These are phyloP conservation scores for Mycena latifolia DNA, from an alignment of 768 basidiomycete genomes.

Conservation along the genomic window DNA sequence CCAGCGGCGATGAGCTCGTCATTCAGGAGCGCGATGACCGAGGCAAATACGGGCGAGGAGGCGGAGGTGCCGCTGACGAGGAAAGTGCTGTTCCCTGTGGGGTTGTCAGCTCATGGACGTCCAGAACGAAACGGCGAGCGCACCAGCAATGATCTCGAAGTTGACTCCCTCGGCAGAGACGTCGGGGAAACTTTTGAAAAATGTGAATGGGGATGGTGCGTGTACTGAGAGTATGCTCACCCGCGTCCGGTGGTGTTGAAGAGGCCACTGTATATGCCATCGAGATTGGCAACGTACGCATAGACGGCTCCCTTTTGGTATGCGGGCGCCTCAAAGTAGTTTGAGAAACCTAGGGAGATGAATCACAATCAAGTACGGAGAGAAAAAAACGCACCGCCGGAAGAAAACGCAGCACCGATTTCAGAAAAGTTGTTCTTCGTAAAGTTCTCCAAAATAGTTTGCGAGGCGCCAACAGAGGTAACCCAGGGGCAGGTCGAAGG, in stretches of 20 bases:
- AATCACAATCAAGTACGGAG: conserved; percentile 12
- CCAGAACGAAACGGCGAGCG: neutral
- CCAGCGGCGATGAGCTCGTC: conserved; percentile 25
- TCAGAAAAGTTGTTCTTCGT: conserved; percentile 26
- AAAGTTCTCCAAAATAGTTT: conserved; percentile 32
- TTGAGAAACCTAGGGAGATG: conserved; percentile 49
- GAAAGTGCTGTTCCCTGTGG: conserved; percentile 7
- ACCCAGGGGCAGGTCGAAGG: conserved; percentile 40
- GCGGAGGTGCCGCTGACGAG: conserved; percentile 57
- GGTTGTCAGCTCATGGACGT: neutral
- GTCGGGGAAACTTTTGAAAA: too few species aligned
- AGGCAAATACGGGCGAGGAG: conserved; percentile 56
- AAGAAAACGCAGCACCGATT: conserved; percentile 23
- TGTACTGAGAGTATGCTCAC: too few species aligned
- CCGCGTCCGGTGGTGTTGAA: conserved; percentile 36
- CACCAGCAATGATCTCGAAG: conserved; percentile 22
- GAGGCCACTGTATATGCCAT: conserved; percentile 32
- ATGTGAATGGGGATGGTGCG: too few species aligned
- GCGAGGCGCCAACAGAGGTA: conserved; percentile 38
- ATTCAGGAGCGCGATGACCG: conserved; percentile 44
- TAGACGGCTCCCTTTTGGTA: conserved; percentile 48
- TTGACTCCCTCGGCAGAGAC: conserved; percentile 31
- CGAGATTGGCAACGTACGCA: conserved; percentile 41
- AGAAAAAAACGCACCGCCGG: conserved; percentile 7
- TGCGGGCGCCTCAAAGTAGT: conserved; percentile 49